phyloP scores from a whole-genome alignment of 1,139 yeast genomes.

The Magnusiomyces suaveolens region DNA sequence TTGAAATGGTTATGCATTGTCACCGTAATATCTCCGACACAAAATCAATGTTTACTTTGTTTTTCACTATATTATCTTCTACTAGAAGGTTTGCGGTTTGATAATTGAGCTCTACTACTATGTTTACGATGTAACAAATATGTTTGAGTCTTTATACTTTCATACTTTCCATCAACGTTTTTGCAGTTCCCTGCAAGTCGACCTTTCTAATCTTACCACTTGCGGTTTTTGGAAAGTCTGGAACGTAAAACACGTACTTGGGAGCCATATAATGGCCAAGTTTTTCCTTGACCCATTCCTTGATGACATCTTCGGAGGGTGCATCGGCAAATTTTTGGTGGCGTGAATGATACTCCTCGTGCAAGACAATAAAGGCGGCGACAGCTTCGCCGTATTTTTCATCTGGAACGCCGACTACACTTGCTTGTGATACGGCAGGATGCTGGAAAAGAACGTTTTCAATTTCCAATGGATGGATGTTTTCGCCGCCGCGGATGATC shows the following conservation, averaged over 20 bases:
- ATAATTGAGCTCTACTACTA: too few species aligned
- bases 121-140: too few species aligned
- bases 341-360: constrained; percentile 15
- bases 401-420: constrained; percentile 31
- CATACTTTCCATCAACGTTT: neutral
- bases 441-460: constrained; percentile 29
- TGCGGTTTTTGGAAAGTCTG: constrained; percentile 31
- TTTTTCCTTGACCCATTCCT: constrained; percentile 20
- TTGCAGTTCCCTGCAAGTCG: constrained; percentile 23
- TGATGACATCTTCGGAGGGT: constrained; percentile 18
- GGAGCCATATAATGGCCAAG: constrained; percentile 30
- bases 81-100: too few species aligned
- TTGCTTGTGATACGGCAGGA: constrained; percentile 26
- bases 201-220: constrained; percentile 31
- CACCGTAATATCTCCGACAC: too few species aligned
- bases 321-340: neutral
- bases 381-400: constrained; percentile 29
- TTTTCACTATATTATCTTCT: too few species aligned
- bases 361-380: constrained; percentile 27
- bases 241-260: constrained; percentile 25
- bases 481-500: constrained; percentile 33
- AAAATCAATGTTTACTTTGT: too few species aligned
- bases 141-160: neutral
- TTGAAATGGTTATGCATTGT: too few species aligned
- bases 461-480: constrained; percentile 30